Percentiles rank a stretch among this genome's conserved stretches.
Conservation (phyloP, 2,329 filamentous ascomycete genomes). For the Gyromitra esculenta region DNA sequence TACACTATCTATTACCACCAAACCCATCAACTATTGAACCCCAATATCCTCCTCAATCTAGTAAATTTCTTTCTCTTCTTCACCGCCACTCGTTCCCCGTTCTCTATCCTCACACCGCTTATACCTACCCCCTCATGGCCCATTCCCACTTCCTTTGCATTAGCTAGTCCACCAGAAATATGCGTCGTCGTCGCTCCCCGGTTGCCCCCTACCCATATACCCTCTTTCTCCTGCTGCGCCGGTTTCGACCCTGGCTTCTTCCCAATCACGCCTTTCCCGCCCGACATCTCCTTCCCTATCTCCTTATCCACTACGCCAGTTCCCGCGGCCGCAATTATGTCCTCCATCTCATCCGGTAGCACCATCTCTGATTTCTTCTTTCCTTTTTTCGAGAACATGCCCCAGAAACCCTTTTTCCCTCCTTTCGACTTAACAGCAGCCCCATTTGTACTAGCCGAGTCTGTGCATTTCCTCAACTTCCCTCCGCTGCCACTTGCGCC, state of each 20-base stretch:
- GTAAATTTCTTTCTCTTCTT: conserved; percentile 9
- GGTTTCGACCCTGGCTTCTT: not conserved
- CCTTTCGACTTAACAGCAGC: not conserved
- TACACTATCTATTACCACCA: not conserved
- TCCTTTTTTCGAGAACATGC: conserved; percentile 7
- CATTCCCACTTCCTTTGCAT: not conserved
- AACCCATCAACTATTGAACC: conserved; percentile 2
- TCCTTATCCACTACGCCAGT: not conserved
- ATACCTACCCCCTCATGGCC: not conserved
- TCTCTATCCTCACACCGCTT: not conserved
- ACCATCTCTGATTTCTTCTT: conserved; percentile 4
- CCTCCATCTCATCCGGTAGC: not conserved
- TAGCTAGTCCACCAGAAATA: not conserved
- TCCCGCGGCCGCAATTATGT: not conserved
- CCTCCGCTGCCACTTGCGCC: not conserved
- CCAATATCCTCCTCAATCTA: conserved; percentile 27
- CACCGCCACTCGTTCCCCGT: not conserved
- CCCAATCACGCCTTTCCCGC: not conserved
- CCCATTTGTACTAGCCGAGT: not conserved
- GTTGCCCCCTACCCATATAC: not conserved
- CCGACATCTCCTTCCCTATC: not conserved
- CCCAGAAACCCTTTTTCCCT: conserved; percentile 1
- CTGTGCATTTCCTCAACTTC: not conserved
- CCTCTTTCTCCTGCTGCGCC: not conserved
- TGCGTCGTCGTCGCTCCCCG: not conserved